Percentiles rank a stretch among this genome's conserved stretches.
Conservation (phyloP, 352 stramenopile genomes). For the Detonula confervacea region DNA sequence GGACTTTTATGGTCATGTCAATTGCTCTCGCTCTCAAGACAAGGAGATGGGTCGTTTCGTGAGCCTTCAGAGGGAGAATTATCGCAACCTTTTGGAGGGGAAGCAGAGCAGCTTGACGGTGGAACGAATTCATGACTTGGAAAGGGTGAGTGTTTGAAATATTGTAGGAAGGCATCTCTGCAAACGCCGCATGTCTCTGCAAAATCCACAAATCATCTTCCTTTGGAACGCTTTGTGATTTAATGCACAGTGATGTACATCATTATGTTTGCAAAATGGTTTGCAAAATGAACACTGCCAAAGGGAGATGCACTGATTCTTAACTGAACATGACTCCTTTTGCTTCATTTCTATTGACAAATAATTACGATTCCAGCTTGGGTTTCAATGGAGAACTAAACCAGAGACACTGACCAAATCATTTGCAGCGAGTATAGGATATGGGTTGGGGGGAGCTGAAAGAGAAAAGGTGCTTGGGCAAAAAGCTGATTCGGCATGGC, state of each 20-base stretch:
- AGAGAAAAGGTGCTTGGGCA: too few species aligned
- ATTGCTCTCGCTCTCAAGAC: background rate
- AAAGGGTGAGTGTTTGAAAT: constrained; percentile 8
- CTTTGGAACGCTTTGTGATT: too few species aligned
- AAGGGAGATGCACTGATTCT: too few species aligned
- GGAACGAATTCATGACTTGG: constrained; percentile 18
- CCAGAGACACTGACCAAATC: constrained; percentile 1
- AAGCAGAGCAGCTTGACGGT: constrained; percentile 21
- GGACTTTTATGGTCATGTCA: background rate
- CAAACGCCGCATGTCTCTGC: too few species aligned
- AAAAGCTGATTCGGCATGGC: too few species aligned
- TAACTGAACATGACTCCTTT: background rate
- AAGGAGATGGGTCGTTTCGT: background rate
- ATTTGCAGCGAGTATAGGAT: background rate
- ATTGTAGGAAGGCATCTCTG: background rate
- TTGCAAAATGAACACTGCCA: too few species aligned
- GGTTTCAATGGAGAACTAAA: constrained; percentile 14
- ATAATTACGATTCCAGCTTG: constrained; percentile 12
- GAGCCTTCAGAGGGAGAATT: constrained; percentile 22
- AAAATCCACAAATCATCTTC: too few species aligned
- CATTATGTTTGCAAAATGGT: too few species aligned
- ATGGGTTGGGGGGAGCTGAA: background rate
- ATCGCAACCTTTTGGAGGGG: constrained; percentile 26
- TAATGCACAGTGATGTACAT: too few species aligned
- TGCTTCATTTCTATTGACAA: background rate